These are phyloP conservation scores for Otatea glauca DNA, from an alignment of 176 grass and related monocot species.

Conservation along the genomic window DNA sequence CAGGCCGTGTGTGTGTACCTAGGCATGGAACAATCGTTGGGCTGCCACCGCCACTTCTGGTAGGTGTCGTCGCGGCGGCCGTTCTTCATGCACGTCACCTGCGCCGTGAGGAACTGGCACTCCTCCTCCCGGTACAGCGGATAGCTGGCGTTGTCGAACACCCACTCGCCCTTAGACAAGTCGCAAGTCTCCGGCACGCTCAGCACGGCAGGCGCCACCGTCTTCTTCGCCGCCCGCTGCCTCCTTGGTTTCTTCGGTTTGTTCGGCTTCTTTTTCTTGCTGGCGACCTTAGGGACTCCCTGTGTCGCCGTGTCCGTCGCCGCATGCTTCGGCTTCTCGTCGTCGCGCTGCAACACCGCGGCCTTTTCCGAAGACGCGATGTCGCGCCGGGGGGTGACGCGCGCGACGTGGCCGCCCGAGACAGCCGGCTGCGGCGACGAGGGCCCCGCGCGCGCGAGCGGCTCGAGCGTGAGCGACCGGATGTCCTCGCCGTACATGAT, in stretches of 20 bases:
- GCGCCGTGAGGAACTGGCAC: conserved; percentile 77
- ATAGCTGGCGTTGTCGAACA: conserved; percentile 75
- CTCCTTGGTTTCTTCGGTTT: conserved; percentile 16
- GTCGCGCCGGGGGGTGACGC: conserved; percentile 33
- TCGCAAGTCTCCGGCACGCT: conserved; percentile 68
- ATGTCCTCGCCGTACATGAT: conserved; percentile 82
- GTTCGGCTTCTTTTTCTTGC: not conserved
- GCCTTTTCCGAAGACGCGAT: conserved; percentile 13
- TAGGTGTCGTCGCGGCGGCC: conserved; percentile 85
- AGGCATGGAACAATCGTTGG: conserved; percentile 71
- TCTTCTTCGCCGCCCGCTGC: conserved; percentile 49
- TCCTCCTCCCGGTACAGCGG: conserved; percentile 77
- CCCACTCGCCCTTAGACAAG: conserved; percentile 71
- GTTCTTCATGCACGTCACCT: conserved; percentile 93
- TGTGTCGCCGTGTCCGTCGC: not conserved
- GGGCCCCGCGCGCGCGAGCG: conserved; percentile 25
- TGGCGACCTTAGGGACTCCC: not conserved
- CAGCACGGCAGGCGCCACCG: conserved; percentile 47
- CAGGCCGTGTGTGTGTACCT: conserved; percentile 36
- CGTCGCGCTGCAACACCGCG: conserved; percentile 9
- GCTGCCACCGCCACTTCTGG: conserved; percentile 94
- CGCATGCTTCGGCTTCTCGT: conserved; percentile 2
- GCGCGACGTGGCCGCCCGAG: not conserved
- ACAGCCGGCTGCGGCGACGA: not conserved
- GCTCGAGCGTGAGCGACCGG: conserved; percentile 49